phyloP scores from a whole-genome alignment of 1,284 basidiomycete species.

The Cryptococcus wingfieldii region DNA sequence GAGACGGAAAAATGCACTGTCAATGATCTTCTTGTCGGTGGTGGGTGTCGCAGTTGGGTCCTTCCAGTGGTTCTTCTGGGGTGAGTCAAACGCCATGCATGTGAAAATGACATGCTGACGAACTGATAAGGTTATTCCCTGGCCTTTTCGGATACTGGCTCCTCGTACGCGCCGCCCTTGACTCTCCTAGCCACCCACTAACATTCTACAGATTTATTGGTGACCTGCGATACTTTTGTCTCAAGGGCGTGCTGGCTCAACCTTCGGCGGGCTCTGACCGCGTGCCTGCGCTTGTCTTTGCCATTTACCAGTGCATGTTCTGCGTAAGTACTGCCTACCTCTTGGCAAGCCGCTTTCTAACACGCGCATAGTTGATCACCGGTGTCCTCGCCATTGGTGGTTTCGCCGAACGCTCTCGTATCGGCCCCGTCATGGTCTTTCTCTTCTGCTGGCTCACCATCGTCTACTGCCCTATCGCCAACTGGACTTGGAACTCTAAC shows the following conservation, averaged over 20 bases:
- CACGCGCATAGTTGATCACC: constrained; percentile 50
- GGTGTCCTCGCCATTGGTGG: constrained; percentile 75
- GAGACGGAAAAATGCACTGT: constrained; percentile 84
- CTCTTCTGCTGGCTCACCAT: constrained; percentile 88
- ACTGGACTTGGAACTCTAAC: constrained; percentile 89
- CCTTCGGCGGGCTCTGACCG: constrained; percentile 65
- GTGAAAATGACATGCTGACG: not conserved
- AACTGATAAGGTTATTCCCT: constrained; percentile 43
- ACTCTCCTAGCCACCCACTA: not conserved
- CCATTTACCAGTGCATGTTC: constrained; percentile 59
- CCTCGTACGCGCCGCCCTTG: constrained; percentile 18
- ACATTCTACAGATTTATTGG: constrained; percentile 50
- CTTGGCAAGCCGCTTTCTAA: not conserved
- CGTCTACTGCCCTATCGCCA: constrained; percentile 88
- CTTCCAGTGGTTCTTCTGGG: constrained; percentile 52
- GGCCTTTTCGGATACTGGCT: constrained; percentile 50
- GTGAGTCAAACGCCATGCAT: constrained; percentile 1
- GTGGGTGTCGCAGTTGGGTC: constrained; percentile 69
- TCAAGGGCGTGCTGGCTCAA: constrained; percentile 71
- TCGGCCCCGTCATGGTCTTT: constrained; percentile 84
- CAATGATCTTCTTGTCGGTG: constrained; percentile 84
- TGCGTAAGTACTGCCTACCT: constrained; percentile 23
- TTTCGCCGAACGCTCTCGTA: constrained; percentile 81
- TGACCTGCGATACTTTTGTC: constrained; percentile 66
- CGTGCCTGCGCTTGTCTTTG: constrained; percentile 80